Evolutionary conservation across 192 early-diverging fungal genomes (phyloP), one percentile per base, ranked within the genome.

Genomic region (Anaeromyces robustus): DNA sequence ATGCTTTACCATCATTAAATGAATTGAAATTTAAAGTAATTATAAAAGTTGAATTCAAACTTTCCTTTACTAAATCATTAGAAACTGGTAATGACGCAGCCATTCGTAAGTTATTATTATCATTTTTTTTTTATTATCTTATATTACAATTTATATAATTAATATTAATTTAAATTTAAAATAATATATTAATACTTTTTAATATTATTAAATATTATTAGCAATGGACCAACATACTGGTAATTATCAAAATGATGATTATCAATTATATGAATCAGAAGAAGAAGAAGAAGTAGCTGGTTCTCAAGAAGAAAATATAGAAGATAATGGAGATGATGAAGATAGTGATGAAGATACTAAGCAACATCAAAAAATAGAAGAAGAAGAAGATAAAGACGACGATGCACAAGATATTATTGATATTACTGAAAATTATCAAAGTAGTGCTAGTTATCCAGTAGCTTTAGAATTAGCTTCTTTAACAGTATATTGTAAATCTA

Each of bases 401-500:
- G 43, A 52, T 52, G 18, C 16, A 4, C 2, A 52, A 4, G 43
- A 52, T 22, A 22, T 22, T 52, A 22, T 52, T 14, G 43, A 52
- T 52, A 52, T 52, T 52, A 52, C 43, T 52, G 43, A 52, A 52
- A 13, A 22, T 22, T 52, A 52, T 52, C 43, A 52, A 52, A 4
- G 18, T 22, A 52, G 43, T 52, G 43, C 18, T 52, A 52, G 18
- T 52, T 52, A 52, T 22, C 43, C 43, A 37, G 81, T 92, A 22
- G 87, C 91, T 1, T 87, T 84, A 29, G 88, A 88, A 79, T 83
- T 92, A 30, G 90, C 88, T 22, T 86, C 89, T 34, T 86, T 89
- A 30, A 88, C 89, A 34, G 87, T 88, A 81, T 91, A 93, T 77
- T 93, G 91, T 83, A 89, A 89, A 78, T 87, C 91, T 2, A 82